Conservation (phyloP, 2,329 filamentous ascomycete species). For the Fusarium anguioides region DNA sequence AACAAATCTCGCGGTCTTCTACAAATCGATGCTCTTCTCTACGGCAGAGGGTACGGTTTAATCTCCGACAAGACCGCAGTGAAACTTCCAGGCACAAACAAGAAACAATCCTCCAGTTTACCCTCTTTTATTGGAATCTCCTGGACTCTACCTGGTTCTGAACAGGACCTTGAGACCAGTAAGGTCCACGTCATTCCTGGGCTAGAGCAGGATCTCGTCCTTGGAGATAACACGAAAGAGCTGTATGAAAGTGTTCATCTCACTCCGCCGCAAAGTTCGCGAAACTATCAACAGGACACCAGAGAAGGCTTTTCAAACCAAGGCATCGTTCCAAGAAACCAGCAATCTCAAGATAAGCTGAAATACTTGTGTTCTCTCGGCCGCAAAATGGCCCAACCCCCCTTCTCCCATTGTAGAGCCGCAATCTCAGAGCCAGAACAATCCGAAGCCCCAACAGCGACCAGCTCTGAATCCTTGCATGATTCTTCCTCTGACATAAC, state of each 20-base stretch:
- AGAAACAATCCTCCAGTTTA: not conserved
- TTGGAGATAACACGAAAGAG: constrained; percentile 7
- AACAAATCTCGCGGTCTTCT: not conserved
- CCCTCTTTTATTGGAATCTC: not conserved
- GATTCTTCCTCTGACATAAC: not conserved
- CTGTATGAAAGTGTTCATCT: constrained; percentile 9
- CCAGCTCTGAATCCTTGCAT: not conserved
- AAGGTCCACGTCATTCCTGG: constrained; percentile 11
- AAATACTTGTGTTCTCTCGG: not conserved
- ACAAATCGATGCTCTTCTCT: not conserved
- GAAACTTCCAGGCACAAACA: not conserved
- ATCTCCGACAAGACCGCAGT: constrained; percentile 12
- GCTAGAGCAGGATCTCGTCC: constrained; percentile 18
- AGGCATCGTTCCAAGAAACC: constrained; percentile 4
- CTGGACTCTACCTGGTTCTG: not conserved
- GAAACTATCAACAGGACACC: not conserved
- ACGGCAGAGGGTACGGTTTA: constrained; percentile 2
- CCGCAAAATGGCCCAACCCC: no score
- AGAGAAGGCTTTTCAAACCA: not conserved
- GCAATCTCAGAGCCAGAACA: not conserved
- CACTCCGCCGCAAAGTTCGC: not conserved
- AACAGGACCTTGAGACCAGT: constrained; percentile 11
- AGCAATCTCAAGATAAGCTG: constrained; percentile 4
- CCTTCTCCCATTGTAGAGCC: no score
- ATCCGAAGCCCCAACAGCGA: no score